Base-by-base conservation (phyloP, 140 eudicot species). In the Cichorium intybus region DNA sequence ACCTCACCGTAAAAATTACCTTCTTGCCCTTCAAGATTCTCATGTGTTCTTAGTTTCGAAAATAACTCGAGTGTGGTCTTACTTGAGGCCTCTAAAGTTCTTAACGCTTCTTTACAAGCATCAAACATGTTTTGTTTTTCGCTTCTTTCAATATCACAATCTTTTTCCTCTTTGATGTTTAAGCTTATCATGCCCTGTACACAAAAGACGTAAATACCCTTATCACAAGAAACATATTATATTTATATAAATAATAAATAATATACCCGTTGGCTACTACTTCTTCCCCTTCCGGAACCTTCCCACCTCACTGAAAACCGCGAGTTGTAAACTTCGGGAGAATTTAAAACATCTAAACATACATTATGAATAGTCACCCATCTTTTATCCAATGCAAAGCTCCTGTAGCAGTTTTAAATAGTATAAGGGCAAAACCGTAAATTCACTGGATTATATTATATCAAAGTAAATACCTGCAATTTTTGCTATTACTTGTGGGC, bases 311-410 rank as follows among this genome's bases (percentile, higher is more conserved):
- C 57, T 17, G 74, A 45, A 71, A 80, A 80, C 62, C 68, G 77
- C 51, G 79, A 6, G 63, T 24, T 69, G 76, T 68, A 71, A 47
- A 63, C 71, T 17, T 75, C 85, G 0, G 92, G 95, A 49, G 95
- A 78, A 43, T 74, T 77, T 31, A 76, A 71, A 55, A 75, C 59
- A 84, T 87, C 95, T 70, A 76, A 76, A 56, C 88, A 87, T 26
- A 87, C 95, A 18, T 82, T 87, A 70, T 87, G 88, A 73, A 87
- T 87, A 62, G 91, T 84, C 61, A 69, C 33, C 95, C 95, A 87
- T 34, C 82, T 79, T 49, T 57, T 79, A 77, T 84, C 85, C 73
- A 79, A 66, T 28, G 82, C 88, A 77, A 69, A 81, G 79, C 84
- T 84, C 80, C 92, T 73, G 78, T 33, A 56, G 22, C 56, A 77